Conservation (phyloP, 108 stramenopile species). For the Pseudonitzschia multiseries region DNA sequence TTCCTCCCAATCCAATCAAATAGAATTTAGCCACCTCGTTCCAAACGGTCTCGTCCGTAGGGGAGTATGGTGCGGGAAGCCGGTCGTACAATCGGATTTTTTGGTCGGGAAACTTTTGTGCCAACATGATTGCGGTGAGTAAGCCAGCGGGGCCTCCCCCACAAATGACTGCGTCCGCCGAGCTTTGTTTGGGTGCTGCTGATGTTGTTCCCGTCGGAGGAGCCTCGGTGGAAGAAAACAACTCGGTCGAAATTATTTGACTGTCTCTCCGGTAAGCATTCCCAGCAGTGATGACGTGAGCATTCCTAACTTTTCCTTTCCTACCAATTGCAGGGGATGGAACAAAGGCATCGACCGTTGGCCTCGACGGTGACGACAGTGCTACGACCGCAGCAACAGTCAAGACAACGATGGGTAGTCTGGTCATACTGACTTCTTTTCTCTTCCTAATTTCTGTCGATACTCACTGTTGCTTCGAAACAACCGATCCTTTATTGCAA, state of each 20-base stretch:
- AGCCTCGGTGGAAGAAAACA: neutral
- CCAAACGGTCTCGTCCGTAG: constrained; percentile 64
- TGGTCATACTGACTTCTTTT: neutral
- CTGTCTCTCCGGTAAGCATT: neutral
- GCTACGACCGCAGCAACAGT: neutral
- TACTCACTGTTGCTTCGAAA: no score
- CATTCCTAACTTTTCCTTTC: no score
- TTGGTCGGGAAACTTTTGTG: constrained; percentile 40
- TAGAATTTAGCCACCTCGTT: constrained; percentile 62
- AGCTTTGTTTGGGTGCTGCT: neutral
- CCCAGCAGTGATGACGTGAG: no score
- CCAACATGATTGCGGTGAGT: constrained; percentile 67
- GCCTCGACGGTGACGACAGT: neutral
- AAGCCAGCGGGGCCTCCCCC: constrained; percentile 79
- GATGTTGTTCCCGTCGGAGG: neutral
- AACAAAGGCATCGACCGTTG: neutral
- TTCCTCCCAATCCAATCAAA: constrained; percentile 72
- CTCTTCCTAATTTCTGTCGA: no score
- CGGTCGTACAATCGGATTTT: constrained; percentile 64
- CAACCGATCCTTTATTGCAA: no score
- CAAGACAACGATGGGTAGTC: neutral
- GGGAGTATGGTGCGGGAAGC: constrained; percentile 44
- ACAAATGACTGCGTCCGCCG: constrained; percentile 55
- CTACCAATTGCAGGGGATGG: neutral
- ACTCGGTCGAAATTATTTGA: neutral